Evolutionary conservation across 441 rosid genomes (phyloP).

Genomic region (Jatropha multifida): DNA sequence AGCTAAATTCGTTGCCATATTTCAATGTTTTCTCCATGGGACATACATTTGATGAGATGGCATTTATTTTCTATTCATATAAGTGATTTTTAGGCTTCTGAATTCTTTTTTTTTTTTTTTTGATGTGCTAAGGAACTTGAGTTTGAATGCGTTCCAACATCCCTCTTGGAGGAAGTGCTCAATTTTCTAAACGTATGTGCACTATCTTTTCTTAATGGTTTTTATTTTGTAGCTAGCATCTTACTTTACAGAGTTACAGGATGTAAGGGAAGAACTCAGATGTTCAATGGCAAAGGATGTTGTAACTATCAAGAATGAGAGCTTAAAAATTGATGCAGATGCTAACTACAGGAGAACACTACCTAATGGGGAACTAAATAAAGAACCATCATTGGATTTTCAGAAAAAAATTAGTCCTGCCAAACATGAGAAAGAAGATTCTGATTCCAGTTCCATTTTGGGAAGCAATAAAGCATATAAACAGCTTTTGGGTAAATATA

Average conservation of each 20-base stretch:
- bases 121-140: constrained; percentile 58
- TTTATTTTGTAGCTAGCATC: constrained; percentile 22
- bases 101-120: constrained; percentile 21
- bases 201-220: constrained; percentile 17
- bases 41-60: not conserved
- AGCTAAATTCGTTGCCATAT: not conserved
- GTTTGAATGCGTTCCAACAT: constrained; percentile 95
- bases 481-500: constrained; percentile 64
- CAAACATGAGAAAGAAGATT: constrained; percentile 66
- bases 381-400: constrained; percentile 53
- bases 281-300: constrained; percentile 89
- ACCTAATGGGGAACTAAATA: constrained; percentile 34
- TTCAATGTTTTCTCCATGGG: not conserved
- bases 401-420: constrained; percentile 77
- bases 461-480: constrained; percentile 48
- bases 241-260: constrained; percentile 51
- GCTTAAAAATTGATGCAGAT: constrained; percentile 53
- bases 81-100: constrained; percentile 17
- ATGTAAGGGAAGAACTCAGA: constrained; percentile 90
- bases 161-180: constrained; percentile 91
- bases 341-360: constrained; percentile 23
- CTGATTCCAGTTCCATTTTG: constrained; percentile 42
- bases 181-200: constrained; percentile 74
- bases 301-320: constrained; percentile 76
- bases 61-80: not conserved